These are phyloP conservation scores for Articulospora tetracladia DNA, from an alignment of 495 filamentous ascomycete species.

Conservation along the genomic window DNA sequence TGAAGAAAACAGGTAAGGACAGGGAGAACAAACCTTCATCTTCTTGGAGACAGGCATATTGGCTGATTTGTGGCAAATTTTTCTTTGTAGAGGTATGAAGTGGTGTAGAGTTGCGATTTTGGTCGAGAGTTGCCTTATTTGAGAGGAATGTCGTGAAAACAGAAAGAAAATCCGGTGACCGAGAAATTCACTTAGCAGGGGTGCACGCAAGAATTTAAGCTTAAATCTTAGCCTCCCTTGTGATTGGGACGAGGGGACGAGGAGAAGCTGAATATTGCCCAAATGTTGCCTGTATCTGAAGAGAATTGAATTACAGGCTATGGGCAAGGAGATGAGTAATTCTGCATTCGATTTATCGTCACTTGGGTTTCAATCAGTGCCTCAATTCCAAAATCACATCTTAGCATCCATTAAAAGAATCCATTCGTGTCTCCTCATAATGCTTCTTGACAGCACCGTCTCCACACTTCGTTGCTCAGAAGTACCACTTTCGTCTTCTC, in stretches of 20 bases:
- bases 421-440: not conserved
- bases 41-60: conserved; percentile 31
- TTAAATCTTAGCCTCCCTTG: not conserved
- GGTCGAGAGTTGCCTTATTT: not conserved
- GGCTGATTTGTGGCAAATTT: not conserved
- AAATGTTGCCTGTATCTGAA: too few relatives aligned
- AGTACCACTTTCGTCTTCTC: not conserved
- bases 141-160: conserved; percentile 4
- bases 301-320: too few relatives aligned
- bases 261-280: too few relatives aligned
- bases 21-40: conserved; percentile 18
- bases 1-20: not conserved
- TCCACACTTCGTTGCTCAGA: too few relatives aligned
- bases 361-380: too few relatives aligned
- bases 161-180: not conserved
- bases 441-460: not conserved
- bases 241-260: not conserved
- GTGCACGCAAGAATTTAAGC: not conserved
- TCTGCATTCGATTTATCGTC: too few relatives aligned
- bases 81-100: not conserved
- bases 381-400: too few relatives aligned
- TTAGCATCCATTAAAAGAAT: not conserved
- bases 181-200: not conserved
- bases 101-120: not conserved
- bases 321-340: too few relatives aligned